Conservation (phyloP, 208 protist genomes). For the Leishmania arabica region DNA sequence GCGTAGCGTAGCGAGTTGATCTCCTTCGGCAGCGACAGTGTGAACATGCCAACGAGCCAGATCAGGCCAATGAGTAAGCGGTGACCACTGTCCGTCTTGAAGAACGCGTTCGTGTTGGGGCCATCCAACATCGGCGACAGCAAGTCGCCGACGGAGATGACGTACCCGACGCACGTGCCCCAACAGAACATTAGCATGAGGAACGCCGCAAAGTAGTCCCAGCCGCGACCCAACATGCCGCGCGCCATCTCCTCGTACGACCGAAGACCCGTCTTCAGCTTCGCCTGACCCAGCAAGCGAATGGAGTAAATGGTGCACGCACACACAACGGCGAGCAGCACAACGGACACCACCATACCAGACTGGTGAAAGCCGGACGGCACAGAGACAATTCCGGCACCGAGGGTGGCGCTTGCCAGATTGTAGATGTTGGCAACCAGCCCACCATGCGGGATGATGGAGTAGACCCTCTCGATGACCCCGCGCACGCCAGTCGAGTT, state of each 20-base stretch:
- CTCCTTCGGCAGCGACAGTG: conserved; percentile 80
- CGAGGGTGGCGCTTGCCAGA: conserved; percentile 74
- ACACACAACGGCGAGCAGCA: conserved; percentile 55
- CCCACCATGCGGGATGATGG: conserved; percentile 73
- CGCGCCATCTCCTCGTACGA: conserved; percentile 82
- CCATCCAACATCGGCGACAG: conserved; percentile 55
- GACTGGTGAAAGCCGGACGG: conserved; percentile 67
- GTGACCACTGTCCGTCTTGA: conserved; percentile 41
- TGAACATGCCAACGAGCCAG: conserved; percentile 70
- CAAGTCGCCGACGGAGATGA: conserved; percentile 75
- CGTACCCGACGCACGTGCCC: conserved; percentile 79
- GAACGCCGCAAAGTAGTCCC: conserved; percentile 73
- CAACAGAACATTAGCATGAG: conserved; percentile 86
- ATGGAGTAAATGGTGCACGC: conserved; percentile 83
- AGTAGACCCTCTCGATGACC: conserved; percentile 12
- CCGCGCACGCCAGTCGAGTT: neutral
- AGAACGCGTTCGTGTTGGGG: conserved; percentile 37
- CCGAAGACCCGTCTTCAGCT: conserved; percentile 68
- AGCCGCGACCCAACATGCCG: conserved; percentile 58
- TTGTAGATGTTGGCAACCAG: conserved; percentile 69
- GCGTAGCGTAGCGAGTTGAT: conserved; percentile 89
- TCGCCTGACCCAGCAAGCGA: conserved; percentile 53
- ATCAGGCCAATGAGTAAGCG: conserved; percentile 51
- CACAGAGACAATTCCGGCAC: conserved; percentile 77
- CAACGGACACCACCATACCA: conserved; percentile 57